Base-by-base conservation (phyloP, 768 basidiomycete species). In the Agaricus blazei region DNA sequence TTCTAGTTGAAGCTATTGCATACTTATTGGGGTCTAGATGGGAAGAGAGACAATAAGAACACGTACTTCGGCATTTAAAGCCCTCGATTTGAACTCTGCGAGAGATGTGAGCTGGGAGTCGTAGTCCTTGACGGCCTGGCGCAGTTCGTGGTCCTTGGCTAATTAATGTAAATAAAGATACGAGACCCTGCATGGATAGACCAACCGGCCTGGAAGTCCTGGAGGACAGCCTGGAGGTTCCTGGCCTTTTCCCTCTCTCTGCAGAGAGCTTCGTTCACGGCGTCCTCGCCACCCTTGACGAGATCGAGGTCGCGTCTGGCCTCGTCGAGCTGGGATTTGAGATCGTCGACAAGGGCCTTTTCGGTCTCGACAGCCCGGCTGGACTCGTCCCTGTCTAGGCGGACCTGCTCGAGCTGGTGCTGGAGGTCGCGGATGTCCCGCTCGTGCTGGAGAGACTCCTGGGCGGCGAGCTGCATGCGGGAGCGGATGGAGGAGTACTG, bases 61-160 rank as follows among this genome's bases (percentile, higher is more conserved):
- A 58, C 76, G 48, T 56, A 89, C 90, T 78, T 99, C 96, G 1
- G 96, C 93, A 59, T 82, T 86, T 24, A 90, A 70, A 5, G 95
- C 93, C 36, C 95, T 83, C 59, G 86, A 84, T 67, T 95, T 96
- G 68, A 79, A 98, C 64, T 95, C 93, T n/a, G 90, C 90, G 28
- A 98, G 75, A 8, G 86, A 87, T 59, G 76, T 70, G 4, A 98
- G 73, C 61, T 88, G 93, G 0, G 77, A 72, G 60, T 94, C 88
- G 52, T 90, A 85, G 48, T 92, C 94, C 59, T 83, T 82, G 31
- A 93, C 84, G 1, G 93, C 90, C 62, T 90, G 84, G 51, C 77
- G 76, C n/a, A 97, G 74, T 67, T 99, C 96, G 54, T 87, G 85
- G 51, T 97, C 93, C 70, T 92, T 97, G 1, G 87, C 94, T 97